Evolutionary conservation across 768 basidiomycete species (phyloP), one percentile per base, ranked within the genome.

Genomic region (Phanerodontia chrysosporium): DNA sequence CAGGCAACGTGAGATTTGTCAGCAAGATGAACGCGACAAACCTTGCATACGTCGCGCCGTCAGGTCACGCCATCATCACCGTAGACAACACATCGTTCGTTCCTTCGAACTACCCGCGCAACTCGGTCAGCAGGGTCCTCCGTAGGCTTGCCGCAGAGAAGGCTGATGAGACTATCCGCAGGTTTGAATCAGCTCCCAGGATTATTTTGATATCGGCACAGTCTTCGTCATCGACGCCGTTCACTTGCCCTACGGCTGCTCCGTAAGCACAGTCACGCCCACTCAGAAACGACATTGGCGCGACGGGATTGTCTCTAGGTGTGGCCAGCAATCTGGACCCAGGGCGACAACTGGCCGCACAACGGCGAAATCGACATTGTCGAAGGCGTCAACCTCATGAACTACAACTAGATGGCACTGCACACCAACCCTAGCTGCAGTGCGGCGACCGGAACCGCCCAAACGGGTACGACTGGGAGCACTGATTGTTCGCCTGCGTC

Each of bases 11-110:
- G 14, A 79, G 77, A 22, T 89, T 78, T 73, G 75, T 85, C 5
- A 76, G 76, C 63, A 67, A 74, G 57, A 68, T 74, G 5, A 74
- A 75, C 30, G 85, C 85, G 1, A 70, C 72, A 6, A 69, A 72
- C 22, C 74, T 92, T 18, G 83, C 83, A 3, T 89, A 80, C 64
- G 70, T 88, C 61, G 85, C 86, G 58, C 63, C 64, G 45, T 75
- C 30, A n/a, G 35, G 77, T 0, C 83, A 86, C 9, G 86, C 84
- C 2, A 78, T 94, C 59, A 76, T 94, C 58, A 84, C 79, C 66
- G 89, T 92, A 10, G 90, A 92, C 74, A 90, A 90, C 67, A 72
- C 74, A 3, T 82, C 82, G 12, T 77, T 77, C 45, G 81, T 90
- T 6, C 72, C 74, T 22, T 74, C 71, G 49, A 79, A 80, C 57